Conservation (phyloP, 2,329 filamentous ascomycete species). For the Fusarium coicis region DNA sequence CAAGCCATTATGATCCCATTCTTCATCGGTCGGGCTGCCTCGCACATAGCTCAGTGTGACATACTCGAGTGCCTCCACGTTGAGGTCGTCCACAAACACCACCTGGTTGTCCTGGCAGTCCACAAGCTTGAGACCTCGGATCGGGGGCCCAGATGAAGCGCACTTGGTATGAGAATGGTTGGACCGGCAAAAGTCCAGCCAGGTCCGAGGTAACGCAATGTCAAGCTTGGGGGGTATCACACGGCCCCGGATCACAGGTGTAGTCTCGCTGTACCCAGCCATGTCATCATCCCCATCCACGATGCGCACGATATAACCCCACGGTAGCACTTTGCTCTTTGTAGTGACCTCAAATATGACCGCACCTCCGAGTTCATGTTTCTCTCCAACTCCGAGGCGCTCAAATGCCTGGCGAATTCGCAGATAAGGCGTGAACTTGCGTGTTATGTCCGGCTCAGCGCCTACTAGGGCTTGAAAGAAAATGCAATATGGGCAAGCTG, state of each 20-base stretch:
- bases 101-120: constrained; percentile 47
- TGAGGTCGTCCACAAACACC: constrained; percentile 45
- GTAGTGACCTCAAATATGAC: constrained; percentile 52
- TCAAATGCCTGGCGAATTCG: constrained; percentile 54
- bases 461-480: constrained; percentile 53
- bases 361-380: constrained; percentile 50
- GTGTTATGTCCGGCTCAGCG: constrained; percentile 42
- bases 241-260: constrained; percentile 46
- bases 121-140: constrained; percentile 48
- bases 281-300: constrained; percentile 40
- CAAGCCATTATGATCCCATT: constrained; percentile 32
- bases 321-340: constrained; percentile 50
- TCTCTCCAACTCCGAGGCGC: constrained; percentile 50
- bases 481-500: constrained; percentile 52
- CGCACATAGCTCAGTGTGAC: constrained; percentile 52
- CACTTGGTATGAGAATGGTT: constrained; percentile 45
- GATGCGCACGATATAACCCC: constrained; percentile 51
- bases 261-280: constrained; percentile 36
- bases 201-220: constrained; percentile 45
- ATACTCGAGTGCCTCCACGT: constrained; percentile 41
- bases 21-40: constrained; percentile 35
- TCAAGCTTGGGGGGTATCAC: constrained; percentile 47
- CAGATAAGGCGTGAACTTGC: constrained; percentile 53
- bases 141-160: constrained; percentile 22
- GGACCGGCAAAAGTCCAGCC: constrained; percentile 50